phyloP scores from a whole-genome alignment of 1,284 basidiomycete species.

The Xerocomus minutiporus region DNA sequence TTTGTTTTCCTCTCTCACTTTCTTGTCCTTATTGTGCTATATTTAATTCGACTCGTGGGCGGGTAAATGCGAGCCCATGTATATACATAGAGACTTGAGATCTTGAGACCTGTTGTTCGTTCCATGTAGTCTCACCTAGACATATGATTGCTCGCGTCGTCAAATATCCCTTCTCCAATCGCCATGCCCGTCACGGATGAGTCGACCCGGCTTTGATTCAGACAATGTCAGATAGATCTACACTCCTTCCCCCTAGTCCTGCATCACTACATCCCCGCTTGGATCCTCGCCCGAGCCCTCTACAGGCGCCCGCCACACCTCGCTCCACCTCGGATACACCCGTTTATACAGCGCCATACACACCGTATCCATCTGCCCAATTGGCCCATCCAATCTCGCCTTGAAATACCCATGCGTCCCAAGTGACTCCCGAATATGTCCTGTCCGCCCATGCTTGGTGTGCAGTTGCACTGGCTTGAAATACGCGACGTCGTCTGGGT shows the following conservation, averaged over 20 bases:
- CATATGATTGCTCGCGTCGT: too few species aligned
- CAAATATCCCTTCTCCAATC: too few species aligned
- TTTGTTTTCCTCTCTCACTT: neutral
- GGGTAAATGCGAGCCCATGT: neutral
- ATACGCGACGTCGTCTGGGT: constrained; percentile 87
- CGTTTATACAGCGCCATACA: constrained; percentile 91
- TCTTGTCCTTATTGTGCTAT: neutral
- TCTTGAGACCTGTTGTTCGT: neutral
- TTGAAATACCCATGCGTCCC: constrained; percentile 99
- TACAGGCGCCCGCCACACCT: constrained; percentile 41
- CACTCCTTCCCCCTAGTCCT: constrained; percentile 6
- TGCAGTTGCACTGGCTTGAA: constrained; percentile 91
- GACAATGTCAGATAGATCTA: neutral
- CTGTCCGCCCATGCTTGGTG: constrained; percentile 90
- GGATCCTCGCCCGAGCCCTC: neutral
- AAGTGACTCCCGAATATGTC: constrained; percentile 90
- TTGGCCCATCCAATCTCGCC: constrained; percentile 91
- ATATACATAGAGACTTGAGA: neutral
- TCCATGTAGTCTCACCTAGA: neutral
- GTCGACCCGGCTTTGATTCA: neutral
- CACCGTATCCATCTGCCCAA: constrained; percentile 95
- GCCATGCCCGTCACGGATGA: too few species aligned
- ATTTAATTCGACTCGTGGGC: neutral
- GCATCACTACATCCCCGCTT: constrained; percentile 22
- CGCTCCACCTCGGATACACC: constrained; percentile 82